A percentile compares a stretch with the other conserved stretches of the same genome.
Conservation (phyloP, 1,284 basidiomycete genomes). For the Athelia psychrophila region DNA sequence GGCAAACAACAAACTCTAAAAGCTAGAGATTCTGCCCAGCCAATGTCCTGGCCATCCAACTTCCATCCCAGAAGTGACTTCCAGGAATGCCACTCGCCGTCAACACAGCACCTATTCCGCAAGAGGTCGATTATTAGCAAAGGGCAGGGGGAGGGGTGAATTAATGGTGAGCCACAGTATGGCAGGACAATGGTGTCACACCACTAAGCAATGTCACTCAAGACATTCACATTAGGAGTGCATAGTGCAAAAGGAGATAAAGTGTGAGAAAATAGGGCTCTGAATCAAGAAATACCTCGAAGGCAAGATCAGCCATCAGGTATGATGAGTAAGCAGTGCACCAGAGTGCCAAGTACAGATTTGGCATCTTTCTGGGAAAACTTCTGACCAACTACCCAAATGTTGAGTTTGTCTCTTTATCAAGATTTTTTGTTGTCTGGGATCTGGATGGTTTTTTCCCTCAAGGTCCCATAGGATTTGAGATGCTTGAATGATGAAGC, state of each 20-base stretch:
- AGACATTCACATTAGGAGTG: conserved; percentile 2
- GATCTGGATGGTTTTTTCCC: background rate
- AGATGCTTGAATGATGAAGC: conserved; percentile 10
- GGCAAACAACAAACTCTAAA: conserved; percentile 21
- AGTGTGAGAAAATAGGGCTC: conserved; percentile 10
- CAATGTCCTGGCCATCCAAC: conserved; percentile 20
- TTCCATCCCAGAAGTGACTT: conserved; percentile 17
- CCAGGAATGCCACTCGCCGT: conserved; percentile 22
- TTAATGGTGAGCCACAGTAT: background rate
- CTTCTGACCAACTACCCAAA: background rate
- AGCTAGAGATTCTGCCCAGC: conserved; percentile 25
- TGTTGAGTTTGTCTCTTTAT: background rate
- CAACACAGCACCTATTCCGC: conserved; percentile 29
- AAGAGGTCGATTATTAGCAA: conserved; percentile 19
- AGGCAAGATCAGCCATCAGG: conserved; percentile 16
- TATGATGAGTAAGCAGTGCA: conserved; percentile 23
- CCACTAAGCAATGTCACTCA: conserved; percentile 24
- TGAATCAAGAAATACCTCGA: conserved; percentile 12
- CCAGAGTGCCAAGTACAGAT: conserved; percentile 3
- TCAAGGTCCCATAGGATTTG: conserved; percentile 14
- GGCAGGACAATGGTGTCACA: conserved; percentile 1
- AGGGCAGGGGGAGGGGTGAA: conserved; percentile 1
- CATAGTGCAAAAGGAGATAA: conserved; percentile 9
- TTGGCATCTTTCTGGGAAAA: conserved; percentile 4
- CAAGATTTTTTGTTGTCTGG: background rate